Percentiles rank a stretch among this genome's conserved stretches.
These are phyloP conservation scores for Acorus gramineus DNA, from an alignment of 106 monocot species.

Conservation along the genomic window DNA sequence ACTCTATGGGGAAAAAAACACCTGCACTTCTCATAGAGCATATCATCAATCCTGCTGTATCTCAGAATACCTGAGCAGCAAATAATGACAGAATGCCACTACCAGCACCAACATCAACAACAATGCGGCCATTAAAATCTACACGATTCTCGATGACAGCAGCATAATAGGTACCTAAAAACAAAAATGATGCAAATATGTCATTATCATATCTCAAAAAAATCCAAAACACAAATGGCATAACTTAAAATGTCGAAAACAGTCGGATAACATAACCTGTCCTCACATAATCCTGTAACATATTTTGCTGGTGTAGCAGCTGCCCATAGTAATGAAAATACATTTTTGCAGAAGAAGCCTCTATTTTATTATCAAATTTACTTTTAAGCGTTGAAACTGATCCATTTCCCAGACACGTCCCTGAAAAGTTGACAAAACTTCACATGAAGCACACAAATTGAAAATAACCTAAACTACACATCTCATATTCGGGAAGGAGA, in stretches of 20 bases:
- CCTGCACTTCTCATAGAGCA: background rate
- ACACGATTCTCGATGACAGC: constrained; percentile 82
- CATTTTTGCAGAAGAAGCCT: constrained; percentile 94
- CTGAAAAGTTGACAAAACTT: constrained; percentile 13
- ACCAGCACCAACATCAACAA: constrained; percentile 99
- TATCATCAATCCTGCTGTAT: background rate
- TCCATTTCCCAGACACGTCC: constrained; percentile 58
- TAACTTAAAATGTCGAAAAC: background rate
- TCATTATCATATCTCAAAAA: no score
- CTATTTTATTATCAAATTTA: constrained; percentile 97
- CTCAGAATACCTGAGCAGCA: constrained; percentile 77
- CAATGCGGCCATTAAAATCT: constrained; percentile 78
- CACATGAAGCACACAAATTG: background rate
- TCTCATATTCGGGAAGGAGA: no score
- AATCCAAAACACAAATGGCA: background rate
- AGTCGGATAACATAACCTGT: constrained; percentile 56
- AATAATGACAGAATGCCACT: constrained; percentile 97
- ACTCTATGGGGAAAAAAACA: background rate
- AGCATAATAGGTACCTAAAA: constrained; percentile 87
- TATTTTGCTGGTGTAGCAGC: constrained; percentile 91
- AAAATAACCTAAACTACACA: background rate
- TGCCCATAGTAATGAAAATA: constrained; percentile 98
- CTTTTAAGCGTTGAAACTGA: constrained; percentile 32
- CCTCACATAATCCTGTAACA: constrained; percentile 99
- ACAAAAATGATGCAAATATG: no score